Percentiles rank a stretch among this genome's conserved stretches.
Conservation (phyloP, 2,329 filamentous ascomycete genomes). For the Ascochyta lentis region DNA sequence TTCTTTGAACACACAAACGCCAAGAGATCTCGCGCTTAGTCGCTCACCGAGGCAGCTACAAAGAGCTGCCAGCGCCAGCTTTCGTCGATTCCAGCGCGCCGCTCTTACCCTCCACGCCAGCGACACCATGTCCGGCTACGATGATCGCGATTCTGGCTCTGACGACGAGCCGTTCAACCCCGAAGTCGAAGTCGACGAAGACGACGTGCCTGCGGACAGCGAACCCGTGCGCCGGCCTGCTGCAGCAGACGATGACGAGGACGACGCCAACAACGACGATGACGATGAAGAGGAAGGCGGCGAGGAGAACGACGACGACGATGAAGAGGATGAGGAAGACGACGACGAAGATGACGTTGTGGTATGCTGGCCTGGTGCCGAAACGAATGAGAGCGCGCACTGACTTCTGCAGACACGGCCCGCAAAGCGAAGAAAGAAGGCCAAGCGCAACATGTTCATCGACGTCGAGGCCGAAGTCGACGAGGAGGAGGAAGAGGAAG, state of each 20-base stretch:
- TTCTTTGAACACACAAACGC: conserved; percentile 3
- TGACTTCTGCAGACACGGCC: conserved; percentile 65
- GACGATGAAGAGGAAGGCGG: conserved; percentile 47
- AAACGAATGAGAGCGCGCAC: conserved; percentile 9
- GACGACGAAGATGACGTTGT: conserved; percentile 65
- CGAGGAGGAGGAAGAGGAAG: conserved; percentile 82
- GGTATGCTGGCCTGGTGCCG: conserved; percentile 22
- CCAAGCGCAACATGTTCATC: conserved; percentile 83
- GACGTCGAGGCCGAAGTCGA: conserved; percentile 99
- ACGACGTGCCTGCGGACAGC: conserved; percentile 42
- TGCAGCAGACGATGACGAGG: conserved; percentile 42
- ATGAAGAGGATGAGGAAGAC: conserved; percentile 66
- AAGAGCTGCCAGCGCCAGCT: conserved; percentile 14
- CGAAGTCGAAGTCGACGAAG: conserved; percentile 73
- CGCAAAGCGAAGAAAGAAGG: conserved; percentile 78
- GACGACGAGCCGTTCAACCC: conserved; percentile 93
- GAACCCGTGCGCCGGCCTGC: conserved; percentile 35
- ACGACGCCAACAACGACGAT: conserved; percentile 37
- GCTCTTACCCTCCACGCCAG: conserved; percentile 6
- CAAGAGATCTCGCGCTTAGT: neutral
- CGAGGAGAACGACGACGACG: conserved; percentile 64
- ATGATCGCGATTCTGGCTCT: conserved; percentile 36
- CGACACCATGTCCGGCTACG: conserved; percentile 40
- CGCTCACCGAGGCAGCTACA: neutral
- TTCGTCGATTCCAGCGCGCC: conserved; percentile 14